Evolutionary conservation across 805 yeast genomes (phyloP).

Genomic region (Candida arabinofermentans): DNA sequence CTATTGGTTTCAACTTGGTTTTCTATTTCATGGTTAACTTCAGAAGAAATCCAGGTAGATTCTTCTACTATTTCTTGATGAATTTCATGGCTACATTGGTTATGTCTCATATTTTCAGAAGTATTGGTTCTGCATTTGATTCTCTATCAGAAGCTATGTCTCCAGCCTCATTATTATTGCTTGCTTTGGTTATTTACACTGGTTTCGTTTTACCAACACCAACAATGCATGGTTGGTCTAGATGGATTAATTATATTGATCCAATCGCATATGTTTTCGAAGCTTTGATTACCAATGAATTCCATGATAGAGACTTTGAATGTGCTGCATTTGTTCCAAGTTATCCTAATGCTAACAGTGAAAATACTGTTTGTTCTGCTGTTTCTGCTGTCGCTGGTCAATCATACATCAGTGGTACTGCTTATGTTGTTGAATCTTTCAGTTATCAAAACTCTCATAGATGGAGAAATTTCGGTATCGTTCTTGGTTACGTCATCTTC

Average conservation of each 20-base stretch:
- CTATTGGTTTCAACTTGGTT: conserved; percentile 43
- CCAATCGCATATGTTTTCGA: conserved; percentile 57
- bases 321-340: conserved; percentile 49
- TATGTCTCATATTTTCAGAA: conserved; percentile 51
- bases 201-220: conserved; percentile 56
- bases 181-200: conserved; percentile 45
- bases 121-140: conserved; percentile 43
- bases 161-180: conserved; percentile 47
- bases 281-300: conserved; percentile 55
- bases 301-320: conserved; percentile 39
- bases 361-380: conserved; percentile 28
- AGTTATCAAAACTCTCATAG: conserved; percentile 51
- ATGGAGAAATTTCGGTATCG: conserved; percentile 82
- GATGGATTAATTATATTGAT: conserved; percentile 57
- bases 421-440: conserved; percentile 47
- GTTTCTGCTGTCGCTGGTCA: conserved; percentile 59
- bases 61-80: conserved; percentile 48
- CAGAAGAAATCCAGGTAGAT: conserved; percentile 45
- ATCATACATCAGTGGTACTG: conserved; percentile 52
- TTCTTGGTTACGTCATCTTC: conserved; percentile 49
- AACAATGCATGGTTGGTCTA: conserved; percentile 55
- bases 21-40: conserved; percentile 51
- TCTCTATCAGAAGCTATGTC: conserved; percentile 51
- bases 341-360: conserved; percentile 26
- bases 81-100: conserved; percentile 39